These are phyloP conservation scores for Aspergillus biplanus DNA, from an alignment of 495 filamentous ascomycete genomes.

Conservation along the genomic window DNA sequence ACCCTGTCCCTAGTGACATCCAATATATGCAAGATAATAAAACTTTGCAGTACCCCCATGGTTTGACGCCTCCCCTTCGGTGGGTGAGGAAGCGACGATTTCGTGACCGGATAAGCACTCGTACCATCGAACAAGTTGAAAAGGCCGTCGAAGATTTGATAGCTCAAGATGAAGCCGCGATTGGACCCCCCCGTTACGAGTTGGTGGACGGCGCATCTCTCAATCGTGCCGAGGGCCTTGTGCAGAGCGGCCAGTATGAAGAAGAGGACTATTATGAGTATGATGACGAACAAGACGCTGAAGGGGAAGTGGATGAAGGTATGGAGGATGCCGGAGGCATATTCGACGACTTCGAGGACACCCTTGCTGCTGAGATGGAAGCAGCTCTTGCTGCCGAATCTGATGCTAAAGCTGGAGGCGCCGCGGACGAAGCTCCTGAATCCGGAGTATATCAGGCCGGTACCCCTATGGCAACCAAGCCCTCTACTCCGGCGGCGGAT, in stretches of 20 bases:
- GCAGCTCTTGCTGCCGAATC: conserved; percentile 54
- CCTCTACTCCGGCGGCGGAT: conserved; percentile 45
- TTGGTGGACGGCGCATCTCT: conserved; percentile 65
- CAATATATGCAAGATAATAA: conserved; percentile 55
- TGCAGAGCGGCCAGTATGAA: conserved; percentile 47
- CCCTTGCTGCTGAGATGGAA: conserved; percentile 57
- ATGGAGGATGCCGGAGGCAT: conserved; percentile 44
- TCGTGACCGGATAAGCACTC: conserved; percentile 71
- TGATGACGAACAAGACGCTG: conserved; percentile 59
- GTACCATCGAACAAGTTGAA: conserved; percentile 88
- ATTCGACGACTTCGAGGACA: conserved; percentile 66
- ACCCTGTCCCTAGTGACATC: conserved; percentile 67
- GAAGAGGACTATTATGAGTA: conserved; percentile 53
- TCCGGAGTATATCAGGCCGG: conserved; percentile 34
- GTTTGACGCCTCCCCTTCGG: conserved; percentile 88
- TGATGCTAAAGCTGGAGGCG: conserved; percentile 45
- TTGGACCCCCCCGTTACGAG: conserved; percentile 60
- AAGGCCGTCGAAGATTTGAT: conserved; percentile 78
- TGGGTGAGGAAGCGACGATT: conserved; percentile 86
- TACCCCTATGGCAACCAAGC: conserved; percentile 40
- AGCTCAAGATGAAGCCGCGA: conserved; percentile 62
- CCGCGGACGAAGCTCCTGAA: conserved; percentile 22
- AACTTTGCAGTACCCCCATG: conserved; percentile 83
- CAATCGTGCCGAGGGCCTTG: conserved; percentile 52
- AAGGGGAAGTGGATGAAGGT: conserved; percentile 53